Evolutionary conservation across 2,329 filamentous ascomycete genomes (phyloP).

Genomic region (Mycocentrospora acerina): DNA sequence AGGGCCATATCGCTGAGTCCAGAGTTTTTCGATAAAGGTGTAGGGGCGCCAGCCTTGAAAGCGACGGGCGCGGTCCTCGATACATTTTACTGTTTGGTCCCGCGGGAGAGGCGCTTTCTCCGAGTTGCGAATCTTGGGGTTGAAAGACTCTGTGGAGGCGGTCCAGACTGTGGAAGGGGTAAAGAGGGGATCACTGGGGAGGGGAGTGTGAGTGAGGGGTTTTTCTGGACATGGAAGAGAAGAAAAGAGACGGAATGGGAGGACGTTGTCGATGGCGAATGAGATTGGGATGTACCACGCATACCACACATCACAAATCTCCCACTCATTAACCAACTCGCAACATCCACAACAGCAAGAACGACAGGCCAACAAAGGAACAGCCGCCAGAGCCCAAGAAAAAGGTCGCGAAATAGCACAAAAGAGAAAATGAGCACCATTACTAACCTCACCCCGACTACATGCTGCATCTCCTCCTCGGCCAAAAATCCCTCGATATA

Average conservation of each 20-base stretch:
- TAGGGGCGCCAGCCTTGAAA: conserved; percentile 63
- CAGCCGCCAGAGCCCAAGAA: no score
- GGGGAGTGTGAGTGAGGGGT: not conserved
- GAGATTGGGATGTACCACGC: no score
- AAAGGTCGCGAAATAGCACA: no score
- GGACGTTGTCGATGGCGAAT: not conserved
- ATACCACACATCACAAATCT: no score
- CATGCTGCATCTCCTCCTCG: conserved; percentile 50
- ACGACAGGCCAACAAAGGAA: no score
- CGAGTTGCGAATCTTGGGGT: conserved; percentile 55
- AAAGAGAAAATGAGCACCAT: not conserved
- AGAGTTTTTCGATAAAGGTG: conserved; percentile 61
- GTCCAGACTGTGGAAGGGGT: conserved; percentile 57
- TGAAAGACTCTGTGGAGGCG: conserved; percentile 48
- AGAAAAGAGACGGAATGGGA: no score
- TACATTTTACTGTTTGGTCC: conserved; percentile 55
- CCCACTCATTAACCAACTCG: no score
- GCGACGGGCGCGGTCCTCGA: conserved; percentile 58
- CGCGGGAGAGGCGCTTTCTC: conserved; percentile 49
- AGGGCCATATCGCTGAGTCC: conserved; percentile 61
- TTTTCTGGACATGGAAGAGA: no score
- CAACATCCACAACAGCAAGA: no score
- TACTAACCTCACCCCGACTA: conserved; percentile 55
- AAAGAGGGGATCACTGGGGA: conserved; percentile 50
- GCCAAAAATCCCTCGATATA: conserved; percentile 61